Conservation (phyloP, 2,329 filamentous ascomycete species). For the Scopulariopsis brevicaulis region DNA sequence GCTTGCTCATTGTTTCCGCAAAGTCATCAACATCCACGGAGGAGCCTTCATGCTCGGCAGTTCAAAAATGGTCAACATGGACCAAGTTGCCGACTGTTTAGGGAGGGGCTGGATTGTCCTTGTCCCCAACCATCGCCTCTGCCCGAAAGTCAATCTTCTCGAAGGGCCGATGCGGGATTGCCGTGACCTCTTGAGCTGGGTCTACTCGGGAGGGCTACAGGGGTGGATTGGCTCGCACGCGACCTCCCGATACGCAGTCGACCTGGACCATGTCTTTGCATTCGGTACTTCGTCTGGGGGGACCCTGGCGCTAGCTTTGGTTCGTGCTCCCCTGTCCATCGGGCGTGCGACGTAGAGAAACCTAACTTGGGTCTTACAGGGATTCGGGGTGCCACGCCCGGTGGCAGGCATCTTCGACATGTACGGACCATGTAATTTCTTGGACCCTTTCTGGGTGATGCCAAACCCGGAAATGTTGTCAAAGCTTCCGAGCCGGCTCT, state of each 20-base stretch:
- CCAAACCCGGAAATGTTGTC: constrained; percentile 21
- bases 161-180: constrained; percentile 20
- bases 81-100: constrained; percentile 24
- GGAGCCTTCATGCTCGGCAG: constrained; percentile 30
- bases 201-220: constrained; percentile 17
- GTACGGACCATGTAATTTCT: constrained; percentile 28
- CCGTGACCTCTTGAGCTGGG: constrained; percentile 21
- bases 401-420: constrained; percentile 26
- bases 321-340: constrained; percentile 7
- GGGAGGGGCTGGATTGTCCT: constrained; percentile 24
- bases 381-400: constrained; percentile 21
- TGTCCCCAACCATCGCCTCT: constrained; percentile 16
- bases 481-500: background rate
- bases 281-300: constrained; percentile 25
- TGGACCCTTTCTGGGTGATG: constrained; percentile 21
- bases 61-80: constrained; percentile 23
- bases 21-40: constrained; percentile 29
- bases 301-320: constrained; percentile 20
- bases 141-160: constrained; percentile 17
- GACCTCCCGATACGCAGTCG: constrained; percentile 8
- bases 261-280: constrained; percentile 18
- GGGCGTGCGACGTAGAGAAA: too few species aligned
- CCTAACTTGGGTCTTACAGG: constrained; percentile 13
- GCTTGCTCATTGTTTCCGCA: too few species aligned
- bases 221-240: background rate